Evolutionary conservation across 345 rosid genomes (phyloP).

Genomic region (Mangifera indica): DNA sequence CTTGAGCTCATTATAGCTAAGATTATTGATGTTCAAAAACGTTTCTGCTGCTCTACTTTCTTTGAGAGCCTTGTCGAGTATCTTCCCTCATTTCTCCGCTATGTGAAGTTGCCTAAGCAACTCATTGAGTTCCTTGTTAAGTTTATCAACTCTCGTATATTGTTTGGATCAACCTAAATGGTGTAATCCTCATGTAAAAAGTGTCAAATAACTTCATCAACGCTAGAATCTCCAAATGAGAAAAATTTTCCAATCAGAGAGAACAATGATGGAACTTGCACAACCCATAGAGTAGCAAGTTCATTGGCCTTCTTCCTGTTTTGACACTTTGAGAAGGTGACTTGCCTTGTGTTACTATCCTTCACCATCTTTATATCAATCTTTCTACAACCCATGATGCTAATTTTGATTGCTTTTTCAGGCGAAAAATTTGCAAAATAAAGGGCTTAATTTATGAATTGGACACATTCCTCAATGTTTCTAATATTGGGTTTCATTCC

Average conservation of each 20-base stretch:
- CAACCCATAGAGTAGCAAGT: constrained; percentile 54
- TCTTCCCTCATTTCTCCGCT: constrained; percentile 38
- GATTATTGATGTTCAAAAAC: constrained; percentile 20
- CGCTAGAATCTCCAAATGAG: constrained; percentile 62
- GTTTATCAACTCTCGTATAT: constrained; percentile 4
- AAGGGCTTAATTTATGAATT: not conserved
- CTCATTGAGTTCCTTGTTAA: constrained; percentile 20
- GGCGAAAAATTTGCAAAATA: not conserved
- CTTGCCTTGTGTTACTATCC: constrained; percentile 57
- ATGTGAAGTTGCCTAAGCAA: constrained; percentile 28
- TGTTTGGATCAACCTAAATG: not conserved
- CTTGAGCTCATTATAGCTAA: constrained; percentile 26
- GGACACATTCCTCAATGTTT: not conserved
- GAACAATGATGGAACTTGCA: constrained; percentile 52
- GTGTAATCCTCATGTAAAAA: constrained; percentile 29
- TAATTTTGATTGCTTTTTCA: not conserved
- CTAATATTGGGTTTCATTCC: constrained; percentile 14
- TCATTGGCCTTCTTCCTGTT: constrained; percentile 65
- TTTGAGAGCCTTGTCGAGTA: constrained; percentile 26
- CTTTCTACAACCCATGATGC: constrained; percentile 58
- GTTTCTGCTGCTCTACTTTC: constrained; percentile 20
- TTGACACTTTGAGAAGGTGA: constrained; percentile 67
- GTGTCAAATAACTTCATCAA: constrained; percentile 38
- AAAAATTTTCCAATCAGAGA: constrained; percentile 65
- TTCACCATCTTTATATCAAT: constrained; percentile 61